Evolutionary conservation across 805 yeast species (phyloP), one percentile per base, ranked within the genome.

Genomic region (Debaryomyces hansenii): DNA sequence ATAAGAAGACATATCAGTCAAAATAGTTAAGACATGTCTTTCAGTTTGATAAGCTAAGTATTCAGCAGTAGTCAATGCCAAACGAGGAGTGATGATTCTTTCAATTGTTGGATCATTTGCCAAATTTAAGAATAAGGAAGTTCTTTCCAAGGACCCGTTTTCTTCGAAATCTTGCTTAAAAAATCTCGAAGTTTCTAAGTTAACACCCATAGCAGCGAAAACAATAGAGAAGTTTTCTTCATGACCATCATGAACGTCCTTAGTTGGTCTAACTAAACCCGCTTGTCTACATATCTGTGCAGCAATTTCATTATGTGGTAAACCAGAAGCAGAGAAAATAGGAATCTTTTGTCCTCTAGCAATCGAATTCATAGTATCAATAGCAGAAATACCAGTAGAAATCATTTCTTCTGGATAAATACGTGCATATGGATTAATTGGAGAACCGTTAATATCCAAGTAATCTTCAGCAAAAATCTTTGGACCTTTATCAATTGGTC

Each of bases 261-360:
- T 94, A 34, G 99, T 95, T 63, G 99, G 99, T 76, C 98, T 87
- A 44, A 95, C 99, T 66, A 94, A 80, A 59, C 98, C 97, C 35
- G 99, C 99, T 77, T 94, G 99, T 78, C 99, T 90, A 80, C 98
- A 92, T 69, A 94, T 92, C 74, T 94, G 99, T 38, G 99, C 99
- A 51, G 99, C 99, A 75, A 94, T 92, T 74, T 94, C 99, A 68
- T 94, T 94, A 74, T 94, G 99, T 48, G 99, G 99, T 67, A 94
- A 83, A 78, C 99, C 99, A 44, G 98, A 90, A 40, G 99, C 99
- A 45, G 97, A 90, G 77, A 94, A 94, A 69, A 94, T 95, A 45
- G 99, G 99, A 68, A 94, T 94, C 77, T 94, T 94, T 77, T 94
- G 99, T 58, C 99, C 99, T 82, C 99, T 89, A 50, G 99, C 99